Conservation (phyloP, 495 filamentous ascomycete genomes). For the Tetracladium setigerum region DNA sequence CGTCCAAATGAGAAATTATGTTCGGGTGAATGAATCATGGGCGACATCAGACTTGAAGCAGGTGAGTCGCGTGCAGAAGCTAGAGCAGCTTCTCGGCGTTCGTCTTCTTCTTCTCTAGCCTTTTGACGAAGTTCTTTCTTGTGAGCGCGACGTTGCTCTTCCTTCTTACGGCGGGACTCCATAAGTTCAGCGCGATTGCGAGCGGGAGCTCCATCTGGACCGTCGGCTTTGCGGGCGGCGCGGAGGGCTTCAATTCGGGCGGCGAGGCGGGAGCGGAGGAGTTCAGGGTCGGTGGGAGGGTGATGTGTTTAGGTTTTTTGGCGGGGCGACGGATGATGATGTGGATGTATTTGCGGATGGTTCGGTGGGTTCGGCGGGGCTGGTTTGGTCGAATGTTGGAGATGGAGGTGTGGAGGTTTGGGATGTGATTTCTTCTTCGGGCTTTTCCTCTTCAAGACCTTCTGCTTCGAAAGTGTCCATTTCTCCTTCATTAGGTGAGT, state of each 20-base stretch:
- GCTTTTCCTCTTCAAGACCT: constrained; percentile 13
- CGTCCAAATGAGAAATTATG: constrained; percentile 81
- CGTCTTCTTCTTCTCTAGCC: constrained; percentile 68
- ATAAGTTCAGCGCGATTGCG: constrained; percentile 82
- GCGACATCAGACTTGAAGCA: constrained; percentile 49
- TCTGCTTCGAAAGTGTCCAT: constrained; percentile 24
- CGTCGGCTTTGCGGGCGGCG: constrained; percentile 74
- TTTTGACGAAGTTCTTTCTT: constrained; percentile 74
- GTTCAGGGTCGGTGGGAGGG: constrained; percentile 55
- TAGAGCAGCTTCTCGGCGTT: constrained; percentile 59
- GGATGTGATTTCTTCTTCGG: not conserved
- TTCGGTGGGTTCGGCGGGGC: constrained; percentile 19
- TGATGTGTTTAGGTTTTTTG: constrained; percentile 44
- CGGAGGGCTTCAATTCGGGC: constrained; percentile 77
- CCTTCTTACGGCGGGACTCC: constrained; percentile 79
- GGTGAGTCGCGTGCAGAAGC: constrained; percentile 52
- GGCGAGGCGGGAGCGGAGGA: constrained; percentile 65
- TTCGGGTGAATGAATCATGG: constrained; percentile 49
- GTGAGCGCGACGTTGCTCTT: constrained; percentile 72
- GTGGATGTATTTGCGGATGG: constrained; percentile 63
- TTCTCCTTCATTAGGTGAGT: constrained; percentile 25
- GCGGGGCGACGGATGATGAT: constrained; percentile 60
- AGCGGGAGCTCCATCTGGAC: constrained; percentile 67
- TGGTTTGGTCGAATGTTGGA: constrained; percentile 53
- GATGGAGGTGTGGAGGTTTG: constrained; percentile 44